Conservation (phyloP, 2,329 filamentous ascomycete genomes). For the Emmonsiellopsis sp. region DNA sequence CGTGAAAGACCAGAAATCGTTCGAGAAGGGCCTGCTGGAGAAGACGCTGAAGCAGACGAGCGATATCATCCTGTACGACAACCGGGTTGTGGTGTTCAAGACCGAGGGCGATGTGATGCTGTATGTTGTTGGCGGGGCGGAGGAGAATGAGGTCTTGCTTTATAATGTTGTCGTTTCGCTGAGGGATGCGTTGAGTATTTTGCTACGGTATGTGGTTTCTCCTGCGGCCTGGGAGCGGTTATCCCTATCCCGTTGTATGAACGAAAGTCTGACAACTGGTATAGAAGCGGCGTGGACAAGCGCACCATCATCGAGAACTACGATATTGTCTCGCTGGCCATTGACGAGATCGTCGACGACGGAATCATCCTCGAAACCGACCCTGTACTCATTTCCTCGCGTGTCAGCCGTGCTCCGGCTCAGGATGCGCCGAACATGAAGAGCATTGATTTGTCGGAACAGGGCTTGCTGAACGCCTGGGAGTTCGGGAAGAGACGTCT, state of each 20-base stretch:
- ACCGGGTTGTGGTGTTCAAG: constrained; percentile 94
- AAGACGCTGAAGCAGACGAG: constrained; percentile 94
- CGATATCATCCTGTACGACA: constrained; percentile 96
- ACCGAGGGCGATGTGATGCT: constrained; percentile 94
- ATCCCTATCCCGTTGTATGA: too few relatives aligned
- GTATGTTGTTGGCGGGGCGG: constrained; percentile 80
- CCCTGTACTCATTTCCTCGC: constrained; percentile 81
- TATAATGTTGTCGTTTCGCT: constrained; percentile 92
- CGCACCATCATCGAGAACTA: constrained; percentile 98
- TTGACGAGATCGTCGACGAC: constrained; percentile 92
- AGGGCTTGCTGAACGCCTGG: constrained; percentile 87
- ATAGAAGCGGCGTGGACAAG: constrained; percentile 90
- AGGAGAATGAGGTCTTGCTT: constrained; percentile 94
- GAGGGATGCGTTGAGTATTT: constrained; percentile 76
- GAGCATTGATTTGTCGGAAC: constrained; percentile 90
- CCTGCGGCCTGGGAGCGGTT: not conserved
- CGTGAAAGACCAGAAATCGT: constrained; percentile 86
- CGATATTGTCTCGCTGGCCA: constrained; percentile 83
- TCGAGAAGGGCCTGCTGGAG: constrained; percentile 89
- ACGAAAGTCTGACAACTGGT: not conserved
- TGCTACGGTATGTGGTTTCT: constrained; percentile 64
- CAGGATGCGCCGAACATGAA: constrained; percentile 83
- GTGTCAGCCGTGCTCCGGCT: constrained; percentile 83
- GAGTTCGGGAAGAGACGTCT: constrained; percentile 89
- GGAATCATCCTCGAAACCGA: constrained; percentile 97